Evolutionary conservation across 441 rosid genomes (phyloP).

Genomic region (Populus hybrid): DNA sequence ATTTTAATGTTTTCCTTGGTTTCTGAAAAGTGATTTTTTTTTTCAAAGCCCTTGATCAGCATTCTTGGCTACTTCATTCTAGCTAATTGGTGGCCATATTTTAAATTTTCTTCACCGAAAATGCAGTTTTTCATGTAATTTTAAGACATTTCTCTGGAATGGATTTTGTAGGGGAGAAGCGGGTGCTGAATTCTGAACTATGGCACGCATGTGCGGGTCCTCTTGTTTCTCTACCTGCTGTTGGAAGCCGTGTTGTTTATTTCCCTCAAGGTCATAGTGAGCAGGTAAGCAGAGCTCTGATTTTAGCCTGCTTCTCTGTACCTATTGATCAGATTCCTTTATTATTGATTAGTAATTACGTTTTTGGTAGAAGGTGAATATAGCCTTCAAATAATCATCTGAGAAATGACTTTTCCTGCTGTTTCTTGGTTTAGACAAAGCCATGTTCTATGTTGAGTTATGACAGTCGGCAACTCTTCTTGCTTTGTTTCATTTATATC

Average conservation of each 20-base stretch:
- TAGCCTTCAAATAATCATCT: neutral
- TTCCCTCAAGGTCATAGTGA: constrained; percentile 99
- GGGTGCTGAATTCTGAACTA: constrained; percentile 93
- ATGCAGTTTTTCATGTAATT: constrained; percentile 1
- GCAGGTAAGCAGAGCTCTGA: constrained; percentile 57
- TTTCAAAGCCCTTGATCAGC: neutral
- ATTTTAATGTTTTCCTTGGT: neutral
- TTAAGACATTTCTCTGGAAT: constrained; percentile 8
- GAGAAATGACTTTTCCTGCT: too few relatives aligned
- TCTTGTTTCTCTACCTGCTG: constrained; percentile 92
- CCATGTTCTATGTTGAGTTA: neutral
- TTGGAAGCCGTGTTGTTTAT: constrained; percentile 97
- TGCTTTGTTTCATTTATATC: neutral
- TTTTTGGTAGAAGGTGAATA: neutral
- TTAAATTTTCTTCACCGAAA: neutral
- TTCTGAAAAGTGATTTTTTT: too few relatives aligned
- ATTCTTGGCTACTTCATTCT: neutral
- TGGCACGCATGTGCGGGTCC: constrained; percentile 99
- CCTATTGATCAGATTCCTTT: constrained; percentile 1
- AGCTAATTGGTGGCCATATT: constrained; percentile 9
- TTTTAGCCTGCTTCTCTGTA: neutral
- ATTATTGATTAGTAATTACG: neutral
- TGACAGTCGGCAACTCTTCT: neutral
- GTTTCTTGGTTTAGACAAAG: too few relatives aligned
- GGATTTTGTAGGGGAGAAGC: constrained; percentile 67